Evolutionary conservation across 2,329 filamentous ascomycete species (phyloP).

Genomic region (Neonectria magnoliae): DNA sequence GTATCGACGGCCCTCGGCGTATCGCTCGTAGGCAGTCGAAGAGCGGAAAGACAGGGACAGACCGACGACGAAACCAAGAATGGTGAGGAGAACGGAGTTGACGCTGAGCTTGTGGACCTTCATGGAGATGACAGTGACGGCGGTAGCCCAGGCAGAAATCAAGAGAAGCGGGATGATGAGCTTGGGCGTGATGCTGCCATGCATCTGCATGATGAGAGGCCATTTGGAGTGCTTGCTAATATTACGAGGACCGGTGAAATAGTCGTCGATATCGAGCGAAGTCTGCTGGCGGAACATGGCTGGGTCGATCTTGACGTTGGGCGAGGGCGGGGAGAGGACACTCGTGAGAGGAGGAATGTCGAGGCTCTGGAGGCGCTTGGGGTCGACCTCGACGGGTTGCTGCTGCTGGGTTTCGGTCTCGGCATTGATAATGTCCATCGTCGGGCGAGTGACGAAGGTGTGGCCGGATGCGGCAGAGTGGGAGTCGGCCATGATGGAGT

Average conservation of each 20-base stretch:
- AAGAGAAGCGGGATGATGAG: constrained; percentile 75
- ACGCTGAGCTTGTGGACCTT: constrained; percentile 52
- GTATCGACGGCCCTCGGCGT: constrained; percentile 70
- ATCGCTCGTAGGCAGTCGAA: constrained; percentile 80
- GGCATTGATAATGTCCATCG: constrained; percentile 15
- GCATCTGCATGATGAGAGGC: constrained; percentile 78
- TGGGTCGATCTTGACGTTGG: constrained; percentile 41
- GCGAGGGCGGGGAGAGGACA: constrained; percentile 45
- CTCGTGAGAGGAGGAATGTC: constrained; percentile 44
- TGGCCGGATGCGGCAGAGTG: constrained; percentile 24
- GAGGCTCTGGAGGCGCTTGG: constrained; percentile 39
- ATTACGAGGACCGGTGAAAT: constrained; percentile 74
- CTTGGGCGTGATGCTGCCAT: constrained; percentile 78
- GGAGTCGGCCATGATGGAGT: constrained; percentile 37
- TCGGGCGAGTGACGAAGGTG: constrained; percentile 17
- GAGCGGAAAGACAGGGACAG: constrained; percentile 81
- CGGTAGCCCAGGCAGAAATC: constrained; percentile 71
- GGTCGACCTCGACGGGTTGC: constrained; percentile 19
- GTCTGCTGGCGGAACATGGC: constrained; percentile 47
- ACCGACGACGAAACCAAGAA: constrained; percentile 84
- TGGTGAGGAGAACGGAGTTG: constrained; percentile 68
- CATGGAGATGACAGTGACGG: constrained; percentile 67
- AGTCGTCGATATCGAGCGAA: constrained; percentile 65
- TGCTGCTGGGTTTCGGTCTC: constrained; percentile 3
- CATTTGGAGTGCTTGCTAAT: constrained; percentile 79